phyloP scores from a whole-genome alignment of 2,329 filamentous ascomycete species.

The Aspergillus puulaauensis region DNA sequence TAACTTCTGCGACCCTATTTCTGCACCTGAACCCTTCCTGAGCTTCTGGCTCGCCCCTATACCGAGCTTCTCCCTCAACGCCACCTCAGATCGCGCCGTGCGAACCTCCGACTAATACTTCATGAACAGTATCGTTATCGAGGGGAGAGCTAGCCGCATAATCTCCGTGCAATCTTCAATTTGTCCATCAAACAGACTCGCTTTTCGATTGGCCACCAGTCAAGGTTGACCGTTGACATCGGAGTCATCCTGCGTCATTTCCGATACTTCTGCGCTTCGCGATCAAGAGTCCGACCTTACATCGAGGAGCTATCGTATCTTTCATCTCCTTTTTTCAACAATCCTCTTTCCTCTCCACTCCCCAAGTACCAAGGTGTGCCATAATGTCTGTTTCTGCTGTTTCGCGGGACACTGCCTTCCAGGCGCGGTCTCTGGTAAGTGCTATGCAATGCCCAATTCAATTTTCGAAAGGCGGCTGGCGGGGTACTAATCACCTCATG shows the following conservation, averaged over 20 bases:
- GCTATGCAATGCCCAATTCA: not conserved
- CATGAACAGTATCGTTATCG: not conserved
- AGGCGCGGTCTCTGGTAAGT: conserved; percentile 49
- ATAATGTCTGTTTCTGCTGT: conserved; percentile 46
- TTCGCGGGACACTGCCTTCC: conserved; percentile 45
- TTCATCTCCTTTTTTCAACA: not conserved
- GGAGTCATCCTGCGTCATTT: not conserved
- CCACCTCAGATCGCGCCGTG: conserved; percentile 13
- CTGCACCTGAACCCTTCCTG: not conserved
- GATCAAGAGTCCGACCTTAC: not conserved
- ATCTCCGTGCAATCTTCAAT: not conserved
- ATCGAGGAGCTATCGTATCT: not conserved
- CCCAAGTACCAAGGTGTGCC: not conserved
- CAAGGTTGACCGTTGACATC: not conserved
- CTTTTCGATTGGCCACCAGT: not conserved
- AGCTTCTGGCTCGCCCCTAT: not conserved
- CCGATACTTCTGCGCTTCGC: not conserved
- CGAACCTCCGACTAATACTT: not conserved
- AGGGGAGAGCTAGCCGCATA: not conserved
- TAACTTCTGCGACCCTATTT: not conserved
- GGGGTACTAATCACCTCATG: not conserved
- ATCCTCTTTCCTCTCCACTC: conserved; percentile 8
- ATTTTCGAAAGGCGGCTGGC: not conserved
- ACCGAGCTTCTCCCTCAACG: conserved; percentile 7
- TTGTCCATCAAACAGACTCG: not conserved